These are phyloP conservation scores for Ophiostoma sp. DNA, from an alignment of 2,329 filamentous ascomycete genomes.

Conservation along the genomic window DNA sequence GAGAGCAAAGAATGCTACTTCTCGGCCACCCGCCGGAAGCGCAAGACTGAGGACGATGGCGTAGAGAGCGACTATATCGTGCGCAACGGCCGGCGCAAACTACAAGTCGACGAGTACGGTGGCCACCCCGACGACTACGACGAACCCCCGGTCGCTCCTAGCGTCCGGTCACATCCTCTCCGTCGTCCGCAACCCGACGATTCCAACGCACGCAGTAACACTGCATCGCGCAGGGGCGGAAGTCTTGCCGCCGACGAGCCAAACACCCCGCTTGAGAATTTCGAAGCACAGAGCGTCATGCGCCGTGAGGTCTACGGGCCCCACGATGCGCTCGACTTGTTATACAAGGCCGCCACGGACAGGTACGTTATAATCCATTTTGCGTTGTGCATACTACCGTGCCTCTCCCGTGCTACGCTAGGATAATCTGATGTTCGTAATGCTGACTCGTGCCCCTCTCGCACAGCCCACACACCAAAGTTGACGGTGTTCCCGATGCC, in stretches of 20 bases:
- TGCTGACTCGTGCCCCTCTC: too few relatives aligned
- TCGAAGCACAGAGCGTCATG: conserved; percentile 61
- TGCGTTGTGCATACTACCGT: too few relatives aligned
- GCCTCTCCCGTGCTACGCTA: too few relatives aligned
- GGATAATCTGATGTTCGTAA: too few relatives aligned
- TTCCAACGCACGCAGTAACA: neutral
- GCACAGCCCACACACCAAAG: conserved; percentile 18
- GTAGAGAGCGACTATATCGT: conserved; percentile 56
- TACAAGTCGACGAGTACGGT: conserved; percentile 42
- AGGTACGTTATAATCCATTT: too few relatives aligned
- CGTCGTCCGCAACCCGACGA: conserved; percentile 48
- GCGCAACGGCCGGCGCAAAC: conserved; percentile 67
- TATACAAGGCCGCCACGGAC: conserved; percentile 75
- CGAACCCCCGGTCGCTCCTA: conserved; percentile 44
- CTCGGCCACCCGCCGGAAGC: conserved; percentile 87
- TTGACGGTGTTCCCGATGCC: conserved; percentile 10
- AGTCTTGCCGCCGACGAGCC: conserved; percentile 45
- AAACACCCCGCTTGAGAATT: conserved; percentile 58
- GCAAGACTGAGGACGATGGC: conserved; percentile 60
- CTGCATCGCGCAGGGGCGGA: conserved; percentile 31
- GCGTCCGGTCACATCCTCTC: conserved; percentile 61
- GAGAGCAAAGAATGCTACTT: conserved; percentile 98
- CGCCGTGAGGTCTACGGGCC: conserved; percentile 75
- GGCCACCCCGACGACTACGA: conserved; percentile 42
- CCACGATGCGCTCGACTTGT: conserved; percentile 83